A percentile compares a stretch with the other conserved stretches of the same genome.
Evolutionary conservation across 2,329 filamentous ascomycete species (phyloP).

Genomic region (Dothistroma pini): DNA sequence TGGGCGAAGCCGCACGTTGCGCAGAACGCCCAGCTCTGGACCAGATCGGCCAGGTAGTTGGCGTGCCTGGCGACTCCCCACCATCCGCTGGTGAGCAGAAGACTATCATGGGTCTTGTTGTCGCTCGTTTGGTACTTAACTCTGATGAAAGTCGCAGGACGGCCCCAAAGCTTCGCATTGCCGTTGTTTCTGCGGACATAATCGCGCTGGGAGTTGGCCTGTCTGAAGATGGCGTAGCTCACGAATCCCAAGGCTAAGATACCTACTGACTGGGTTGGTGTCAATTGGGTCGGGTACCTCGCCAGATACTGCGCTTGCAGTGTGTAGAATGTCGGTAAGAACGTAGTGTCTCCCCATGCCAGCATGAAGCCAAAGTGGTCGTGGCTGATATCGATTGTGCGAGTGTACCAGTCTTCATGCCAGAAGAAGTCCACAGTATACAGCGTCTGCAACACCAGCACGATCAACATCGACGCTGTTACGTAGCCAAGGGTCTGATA

Average conservation of each 20-base stretch:
- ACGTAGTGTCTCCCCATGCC: conserved; percentile 23
- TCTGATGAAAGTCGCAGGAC: conserved; percentile 21
- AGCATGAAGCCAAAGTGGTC: conserved; percentile 27
- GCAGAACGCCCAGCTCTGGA: conserved; percentile 21
- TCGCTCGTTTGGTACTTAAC: conserved; percentile 19
- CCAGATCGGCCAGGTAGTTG: conserved; percentile 23
- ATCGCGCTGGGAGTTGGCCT: conserved; percentile 20
- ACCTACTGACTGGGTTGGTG: conserved; percentile 8
- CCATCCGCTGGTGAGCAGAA: conserved; percentile 22
- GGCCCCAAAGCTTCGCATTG: conserved; percentile 18
- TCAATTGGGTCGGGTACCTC: conserved; percentile 58
- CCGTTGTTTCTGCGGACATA: conserved; percentile 18
- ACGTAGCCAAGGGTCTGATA: conserved; percentile 78
- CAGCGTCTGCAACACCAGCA: conserved; percentile 70
- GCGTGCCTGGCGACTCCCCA: conserved; percentile 22
- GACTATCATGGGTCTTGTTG: conserved; percentile 17
- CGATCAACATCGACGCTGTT: conserved; percentile 78
- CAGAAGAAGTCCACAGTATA: conserved; percentile 81
- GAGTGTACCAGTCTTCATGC: conserved; percentile 92
- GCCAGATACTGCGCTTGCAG: conserved; percentile 77
- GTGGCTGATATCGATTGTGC: conserved; percentile 25
- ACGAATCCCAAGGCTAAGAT: conserved; percentile 16
- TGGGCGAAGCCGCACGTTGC: conserved; percentile 20
- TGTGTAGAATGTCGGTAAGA: conserved; percentile 49
- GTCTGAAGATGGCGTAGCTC: conserved; percentile 20